Conservation (phyloP, 78 protist genomes). For the Tieghemostelium lacteum region DNA sequence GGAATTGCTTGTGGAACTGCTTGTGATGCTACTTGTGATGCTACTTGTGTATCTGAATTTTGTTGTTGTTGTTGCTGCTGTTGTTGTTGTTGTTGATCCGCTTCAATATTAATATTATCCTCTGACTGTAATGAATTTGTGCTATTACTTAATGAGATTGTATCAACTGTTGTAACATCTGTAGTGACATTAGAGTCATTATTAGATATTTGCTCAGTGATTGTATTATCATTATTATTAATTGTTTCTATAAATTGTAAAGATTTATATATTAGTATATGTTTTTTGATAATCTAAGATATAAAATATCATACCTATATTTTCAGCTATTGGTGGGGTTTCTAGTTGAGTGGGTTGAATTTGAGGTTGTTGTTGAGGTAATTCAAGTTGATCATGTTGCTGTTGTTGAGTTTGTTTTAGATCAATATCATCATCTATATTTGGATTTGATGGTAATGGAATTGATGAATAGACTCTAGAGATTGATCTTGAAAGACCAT, state of each 20-base stretch:
- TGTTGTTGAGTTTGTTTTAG: constrained; percentile 10
- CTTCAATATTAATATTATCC: too few relatives aligned
- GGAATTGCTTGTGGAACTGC: neutral
- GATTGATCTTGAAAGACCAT: constrained; percentile 40
- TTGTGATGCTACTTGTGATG: neutral
- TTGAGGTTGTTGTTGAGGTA: constrained; percentile 16
- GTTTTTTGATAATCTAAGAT: neutral
- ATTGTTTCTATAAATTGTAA: neutral
- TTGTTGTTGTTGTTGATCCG: constrained; percentile 12
- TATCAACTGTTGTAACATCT: neutral
- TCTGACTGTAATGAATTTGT: constrained; percentile 54
- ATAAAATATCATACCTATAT: too few relatives aligned
- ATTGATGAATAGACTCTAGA: constrained; percentile 51
- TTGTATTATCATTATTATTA: neutral
- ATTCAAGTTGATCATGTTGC: neutral
- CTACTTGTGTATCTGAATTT: neutral
- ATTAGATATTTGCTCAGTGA: neutral
- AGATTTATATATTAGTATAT: neutral
- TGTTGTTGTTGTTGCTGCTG: constrained; percentile 4
- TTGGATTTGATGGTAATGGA: constrained; percentile 11
- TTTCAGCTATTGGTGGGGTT: neutral
- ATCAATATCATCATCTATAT: neutral
- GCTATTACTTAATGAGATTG: constrained; percentile 19
- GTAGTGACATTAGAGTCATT: neutral
- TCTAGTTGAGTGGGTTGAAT: too few relatives aligned